Conservation (phyloP, 768 basidiomycete genomes). For the Naematelia aurantialba region DNA sequence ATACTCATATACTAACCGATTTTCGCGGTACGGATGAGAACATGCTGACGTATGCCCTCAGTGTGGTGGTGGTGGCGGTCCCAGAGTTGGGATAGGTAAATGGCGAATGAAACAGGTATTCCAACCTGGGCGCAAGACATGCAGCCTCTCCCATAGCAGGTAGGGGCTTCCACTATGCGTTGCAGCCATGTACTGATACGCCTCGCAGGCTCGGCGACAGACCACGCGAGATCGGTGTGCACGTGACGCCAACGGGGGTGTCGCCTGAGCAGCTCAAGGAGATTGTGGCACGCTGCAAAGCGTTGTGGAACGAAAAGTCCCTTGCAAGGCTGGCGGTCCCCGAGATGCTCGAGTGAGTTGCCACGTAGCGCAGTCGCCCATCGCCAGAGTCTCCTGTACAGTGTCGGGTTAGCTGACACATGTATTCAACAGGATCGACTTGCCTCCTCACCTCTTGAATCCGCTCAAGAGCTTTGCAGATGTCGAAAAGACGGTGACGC, state of each 20-base stretch:
- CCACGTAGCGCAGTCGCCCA: background rate
- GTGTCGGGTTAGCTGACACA: background rate
- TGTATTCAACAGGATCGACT: constrained; percentile 28
- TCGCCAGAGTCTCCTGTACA: background rate
- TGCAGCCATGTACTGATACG: constrained; percentile 8
- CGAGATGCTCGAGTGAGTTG: constrained; percentile 46
- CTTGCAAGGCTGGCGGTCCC: constrained; percentile 43
- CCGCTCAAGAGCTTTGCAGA: constrained; percentile 36
- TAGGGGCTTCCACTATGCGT: constrained; percentile 4
- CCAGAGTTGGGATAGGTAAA: constrained; percentile 49
- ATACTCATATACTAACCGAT: too few relatives aligned
- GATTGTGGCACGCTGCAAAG: constrained; percentile 37
- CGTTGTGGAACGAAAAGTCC: constrained; percentile 46
- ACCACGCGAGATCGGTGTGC: constrained; percentile 40
- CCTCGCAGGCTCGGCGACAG: constrained; percentile 38
- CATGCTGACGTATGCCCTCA: constrained; percentile 15
- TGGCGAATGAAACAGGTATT: constrained; percentile 51
- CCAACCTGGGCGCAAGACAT: constrained; percentile 47
- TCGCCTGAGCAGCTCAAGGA: constrained; percentile 41
- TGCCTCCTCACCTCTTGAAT: constrained; percentile 29
- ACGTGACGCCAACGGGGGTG: constrained; percentile 42
- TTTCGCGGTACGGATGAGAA: background rate
- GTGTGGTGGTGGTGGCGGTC: constrained; percentile 50
- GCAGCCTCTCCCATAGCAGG: constrained; percentile 45
- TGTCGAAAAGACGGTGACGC: constrained; percentile 34